These are phyloP conservation scores for Amaranthus hypochondriacus DNA, from an alignment of 148 eudicot genomes.

Conservation along the genomic window DNA sequence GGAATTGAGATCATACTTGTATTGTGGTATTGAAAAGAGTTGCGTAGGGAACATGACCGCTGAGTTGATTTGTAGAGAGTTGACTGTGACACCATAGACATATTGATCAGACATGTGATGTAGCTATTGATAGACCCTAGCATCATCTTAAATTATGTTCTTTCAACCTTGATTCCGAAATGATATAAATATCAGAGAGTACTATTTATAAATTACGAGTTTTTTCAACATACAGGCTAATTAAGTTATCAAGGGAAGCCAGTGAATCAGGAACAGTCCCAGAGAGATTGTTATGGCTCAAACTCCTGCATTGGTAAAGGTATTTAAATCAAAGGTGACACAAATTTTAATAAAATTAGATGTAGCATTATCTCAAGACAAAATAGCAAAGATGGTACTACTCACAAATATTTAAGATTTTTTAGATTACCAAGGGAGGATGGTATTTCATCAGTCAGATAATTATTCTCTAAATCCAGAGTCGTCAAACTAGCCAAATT, in stretches of 20 bases:
- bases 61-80: conserved; percentile 70
- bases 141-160: not conserved
- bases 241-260: conserved; percentile 54
- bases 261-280: conserved; percentile 80
- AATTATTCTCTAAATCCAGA: conserved; percentile 72
- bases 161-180: not conserved
- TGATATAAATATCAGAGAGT: not conserved
- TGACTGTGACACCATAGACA: conserved; percentile 52
- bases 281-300: conserved; percentile 68
- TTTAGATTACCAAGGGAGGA: conserved; percentile 71
- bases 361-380: not conserved
- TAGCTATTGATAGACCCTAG: not conserved
- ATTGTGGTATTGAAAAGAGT: conserved; percentile 56
- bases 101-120: conserved; percentile 10
- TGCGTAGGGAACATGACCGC: conserved; percentile 67
- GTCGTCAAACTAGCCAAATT: conserved; percentile 62
- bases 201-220: not conserved
- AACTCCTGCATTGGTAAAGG: conserved; percentile 44
- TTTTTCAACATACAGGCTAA: conserved; percentile 55
- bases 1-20: conserved; percentile 49
- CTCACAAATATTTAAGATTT: conserved; percentile 78
- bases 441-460: conserved; percentile 76
- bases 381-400: conserved; percentile 24
- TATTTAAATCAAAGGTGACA: conserved; percentile 10
- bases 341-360: not conserved